These are phyloP conservation scores for Aspergillus saccharolyticus DNA, from an alignment of 495 filamentous ascomycete genomes.

Conservation along the genomic window DNA sequence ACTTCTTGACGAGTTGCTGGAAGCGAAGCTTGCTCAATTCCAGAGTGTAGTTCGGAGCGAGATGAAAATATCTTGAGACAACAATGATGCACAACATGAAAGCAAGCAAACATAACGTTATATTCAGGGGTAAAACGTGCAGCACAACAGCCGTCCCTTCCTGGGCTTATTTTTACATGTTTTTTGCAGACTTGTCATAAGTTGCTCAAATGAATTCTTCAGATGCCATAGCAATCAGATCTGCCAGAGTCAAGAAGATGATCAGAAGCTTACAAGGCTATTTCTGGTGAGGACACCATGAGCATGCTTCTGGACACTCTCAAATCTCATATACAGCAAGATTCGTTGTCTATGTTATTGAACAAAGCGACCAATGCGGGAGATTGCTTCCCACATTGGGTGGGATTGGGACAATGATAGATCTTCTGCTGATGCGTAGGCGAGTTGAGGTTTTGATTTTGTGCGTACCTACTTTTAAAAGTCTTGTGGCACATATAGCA, in stretches of 20 bases:
- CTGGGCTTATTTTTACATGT: too few relatives aligned
- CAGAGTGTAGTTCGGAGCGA: too few relatives aligned
- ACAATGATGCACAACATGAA: too few relatives aligned
- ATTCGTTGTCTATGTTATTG: conserved; percentile 53
- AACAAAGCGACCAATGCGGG: conserved; percentile 43
- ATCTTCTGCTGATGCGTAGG: conserved; percentile 39
- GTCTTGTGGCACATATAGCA: conserved; percentile 43
- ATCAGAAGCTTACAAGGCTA: not conserved
- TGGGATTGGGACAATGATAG: conserved; percentile 50
- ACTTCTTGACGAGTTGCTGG: too few relatives aligned
- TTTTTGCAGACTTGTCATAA: too few relatives aligned
- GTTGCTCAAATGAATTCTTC: not conserved
- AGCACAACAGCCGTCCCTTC: too few relatives aligned
- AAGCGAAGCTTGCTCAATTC: too few relatives aligned
- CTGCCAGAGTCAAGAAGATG: not conserved
- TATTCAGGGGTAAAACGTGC: too few relatives aligned
- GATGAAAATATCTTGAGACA: too few relatives aligned
- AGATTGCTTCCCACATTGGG: conserved; percentile 42
- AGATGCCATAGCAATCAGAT: not conserved
- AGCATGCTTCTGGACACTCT: conserved; percentile 28
- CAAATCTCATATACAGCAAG: conserved; percentile 46
- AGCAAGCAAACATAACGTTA: too few relatives aligned
- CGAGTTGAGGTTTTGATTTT: conserved; percentile 37
- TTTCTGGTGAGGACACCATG: not conserved
- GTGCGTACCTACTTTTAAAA: conserved; percentile 17